Percentiles rank a stretch among this genome's conserved stretches.
These are phyloP conservation scores for Dictyostelium purpureum DNA, from an alignment of 78 protist species.

Conservation along the genomic window DNA sequence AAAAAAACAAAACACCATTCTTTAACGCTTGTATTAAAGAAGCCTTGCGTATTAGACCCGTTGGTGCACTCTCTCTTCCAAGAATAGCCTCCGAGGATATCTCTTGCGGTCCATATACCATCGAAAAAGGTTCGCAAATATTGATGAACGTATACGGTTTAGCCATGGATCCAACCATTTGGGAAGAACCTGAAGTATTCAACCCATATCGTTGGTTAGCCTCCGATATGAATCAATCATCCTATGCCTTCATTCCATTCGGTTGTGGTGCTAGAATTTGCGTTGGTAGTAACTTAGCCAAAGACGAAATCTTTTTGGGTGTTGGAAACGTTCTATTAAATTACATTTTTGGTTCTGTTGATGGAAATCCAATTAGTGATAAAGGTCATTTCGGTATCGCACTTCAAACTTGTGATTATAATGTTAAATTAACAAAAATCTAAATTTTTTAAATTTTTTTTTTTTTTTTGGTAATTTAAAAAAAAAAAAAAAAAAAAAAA, in stretches of 20 bases:
- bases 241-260: slow-evolving; percentile 20
- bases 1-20: slow-evolving; percentile 18
- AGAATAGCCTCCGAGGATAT: not conserved
- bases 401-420: not conserved
- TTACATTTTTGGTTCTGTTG: not conserved
- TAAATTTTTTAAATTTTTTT: no score
- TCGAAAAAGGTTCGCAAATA: slow-evolving; percentile 34
- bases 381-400: slow-evolving; percentile 72
- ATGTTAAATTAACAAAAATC: slow-evolving; percentile 8
- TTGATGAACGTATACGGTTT: slow-evolving; percentile 63
- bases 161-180: slow-evolving; percentile 1
- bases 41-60: slow-evolving; percentile 56
- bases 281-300: slow-evolving; percentile 36
- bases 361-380: slow-evolving; percentile 7
- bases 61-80: slow-evolving; percentile 67
- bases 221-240: not conserved
- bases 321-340: slow-evolving; percentile 30
- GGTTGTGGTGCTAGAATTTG: slow-evolving; percentile 69
- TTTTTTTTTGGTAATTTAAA: no score
- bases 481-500: no score
- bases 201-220: slow-evolving; percentile 57
- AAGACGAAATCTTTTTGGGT: slow-evolving; percentile 53
- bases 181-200: slow-evolving; percentile 48
- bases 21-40: slow-evolving; percentile 67
- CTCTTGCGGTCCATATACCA: slow-evolving; percentile 2